A percentile compares a stretch with the other conserved stretches of the same genome.
Conservation (phyloP, 106 monocot genomes). For the Platanthera zijinensis region DNA sequence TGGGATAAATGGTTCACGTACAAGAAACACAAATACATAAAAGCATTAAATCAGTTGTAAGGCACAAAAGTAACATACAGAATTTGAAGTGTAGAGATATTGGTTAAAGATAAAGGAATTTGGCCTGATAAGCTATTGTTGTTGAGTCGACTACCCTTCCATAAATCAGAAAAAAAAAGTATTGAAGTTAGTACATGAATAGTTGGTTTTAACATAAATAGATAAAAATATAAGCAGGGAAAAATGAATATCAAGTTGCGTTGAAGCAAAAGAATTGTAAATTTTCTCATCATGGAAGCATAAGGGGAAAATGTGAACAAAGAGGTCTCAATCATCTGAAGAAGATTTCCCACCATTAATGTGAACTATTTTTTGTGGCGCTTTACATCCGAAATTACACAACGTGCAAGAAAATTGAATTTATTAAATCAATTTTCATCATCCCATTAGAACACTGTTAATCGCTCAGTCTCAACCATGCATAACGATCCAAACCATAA, state of each 20-base stretch:
- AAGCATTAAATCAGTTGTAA: too few relatives aligned
- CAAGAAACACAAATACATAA: not conserved
- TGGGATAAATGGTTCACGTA: slow-evolving; percentile 1
- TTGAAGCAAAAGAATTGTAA: not conserved
- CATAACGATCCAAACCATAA: too few relatives aligned
- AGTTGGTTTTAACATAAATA: not conserved
- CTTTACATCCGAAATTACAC: not conserved
- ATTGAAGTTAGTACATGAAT: slow-evolving; percentile 6
- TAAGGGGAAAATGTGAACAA: not conserved
- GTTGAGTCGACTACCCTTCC: slow-evolving; percentile 56
- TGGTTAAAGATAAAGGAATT: slow-evolving; percentile 46
- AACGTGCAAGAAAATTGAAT: not conserved
- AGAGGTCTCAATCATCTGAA: not conserved
- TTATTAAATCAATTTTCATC: not conserved
- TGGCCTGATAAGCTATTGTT: slow-evolving; percentile 51
- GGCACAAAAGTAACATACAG: slow-evolving; percentile 35
- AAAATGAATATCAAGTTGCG: not conserved
- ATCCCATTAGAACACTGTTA: not conserved
- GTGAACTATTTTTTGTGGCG: not conserved
- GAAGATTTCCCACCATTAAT: not conserved
- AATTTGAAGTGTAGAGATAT: slow-evolving; percentile 44
- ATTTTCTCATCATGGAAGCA: not conserved
- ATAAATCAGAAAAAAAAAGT: slow-evolving; percentile 13
- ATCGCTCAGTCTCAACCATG: not conserved
- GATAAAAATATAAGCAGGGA: not conserved